phyloP scores from a whole-genome alignment of 345 rosid species.

The Citrus australasica region DNA sequence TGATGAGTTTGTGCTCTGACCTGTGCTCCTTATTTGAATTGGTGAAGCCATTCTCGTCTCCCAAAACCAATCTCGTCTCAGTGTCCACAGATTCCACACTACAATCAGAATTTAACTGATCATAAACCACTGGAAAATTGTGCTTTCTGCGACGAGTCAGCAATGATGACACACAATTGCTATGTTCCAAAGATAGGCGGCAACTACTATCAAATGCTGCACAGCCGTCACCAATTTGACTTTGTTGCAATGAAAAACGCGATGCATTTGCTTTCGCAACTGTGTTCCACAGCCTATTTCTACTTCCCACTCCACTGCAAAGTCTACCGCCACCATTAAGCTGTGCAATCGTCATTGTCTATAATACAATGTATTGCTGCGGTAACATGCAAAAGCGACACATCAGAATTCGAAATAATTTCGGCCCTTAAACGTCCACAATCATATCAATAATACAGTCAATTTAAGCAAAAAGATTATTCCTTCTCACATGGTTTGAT shows the following conservation, averaged over 20 bases:
- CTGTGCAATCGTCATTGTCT: slow-evolving; percentile 38
- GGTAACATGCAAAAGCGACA: background rate
- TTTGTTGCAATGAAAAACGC: slow-evolving; percentile 15
- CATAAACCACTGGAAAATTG: slow-evolving; percentile 20
- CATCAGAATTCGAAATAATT: slow-evolving; percentile 8
- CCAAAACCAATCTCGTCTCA: slow-evolving; percentile 11
- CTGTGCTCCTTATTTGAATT: slow-evolving; percentile 21
- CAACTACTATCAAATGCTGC: slow-evolving; percentile 11
- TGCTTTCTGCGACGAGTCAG: slow-evolving; percentile 31
- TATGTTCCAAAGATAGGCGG: slow-evolving; percentile 16
- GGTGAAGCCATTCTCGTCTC: slow-evolving; percentile 28
- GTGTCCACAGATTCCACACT: slow-evolving; percentile 38
- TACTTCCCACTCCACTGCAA: slow-evolving; percentile 31
- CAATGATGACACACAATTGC: slow-evolving; percentile 25
- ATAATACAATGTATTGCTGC: background rate
- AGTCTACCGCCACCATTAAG: slow-evolving; percentile 30
- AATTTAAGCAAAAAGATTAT: background rate
- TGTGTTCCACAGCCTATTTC: slow-evolving; percentile 21
- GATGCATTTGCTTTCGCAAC: slow-evolving; percentile 12
- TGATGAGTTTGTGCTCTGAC: slow-evolving; percentile 41
- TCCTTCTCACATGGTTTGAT: background rate
- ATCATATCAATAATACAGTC: background rate
- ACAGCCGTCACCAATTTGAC: slow-evolving; percentile 11
- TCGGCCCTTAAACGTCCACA: background rate
- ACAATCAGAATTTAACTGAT: slow-evolving; percentile 43